Evolutionary conservation across 1,284 basidiomycete genomes (phyloP), one percentile per base, ranked within the genome.

Genomic region (Fomes fomentarius): DNA sequence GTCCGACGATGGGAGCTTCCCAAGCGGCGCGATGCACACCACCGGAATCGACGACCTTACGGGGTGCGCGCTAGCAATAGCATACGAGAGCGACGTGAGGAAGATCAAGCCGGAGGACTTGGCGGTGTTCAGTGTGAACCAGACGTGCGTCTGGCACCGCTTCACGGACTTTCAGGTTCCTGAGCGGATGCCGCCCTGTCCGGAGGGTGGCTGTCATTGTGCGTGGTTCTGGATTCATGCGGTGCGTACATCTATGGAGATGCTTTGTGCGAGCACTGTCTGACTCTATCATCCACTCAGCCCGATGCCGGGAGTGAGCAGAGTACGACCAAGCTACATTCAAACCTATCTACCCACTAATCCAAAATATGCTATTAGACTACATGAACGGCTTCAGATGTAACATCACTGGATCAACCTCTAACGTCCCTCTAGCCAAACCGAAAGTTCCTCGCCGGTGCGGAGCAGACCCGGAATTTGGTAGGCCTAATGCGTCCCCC

Each of bases 351-450:
- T 30, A 12, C 28, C 12, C 7, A 30, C 12, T 6, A 30, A 6
- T 39, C 46, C 17, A 0, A 30, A 10, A 15, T 14, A 5, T 17
- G 17, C 25, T 7, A 9, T 22, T 57, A 83, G 82, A 82, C 65
- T 91, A 89, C 73, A 90, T 91, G 85, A 88, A 82, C 54, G 84
- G 84, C n/a, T 91, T 91, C 76, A 80, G 81, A 59, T 91, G 89
- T 72, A 80, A 81, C 50, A 71, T 91, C 38, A 85, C 84, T 0
- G 77, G 78, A 31, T 72, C 83, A 1, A 78, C 74, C 0, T 85
- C 84, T 6, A 73, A 64, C 12, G 76, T 82, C 2, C 68, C 78
- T 0, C 69, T 88, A 21, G 71, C 70, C 6, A 61, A 62, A 35
- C 62, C 68, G 14, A 60, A 69, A 44, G 58, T 71, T 14, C 56